phyloP scores from a whole-genome alignment of 1,139 yeast genomes.

The Citeromyces hawaiiensis region DNA sequence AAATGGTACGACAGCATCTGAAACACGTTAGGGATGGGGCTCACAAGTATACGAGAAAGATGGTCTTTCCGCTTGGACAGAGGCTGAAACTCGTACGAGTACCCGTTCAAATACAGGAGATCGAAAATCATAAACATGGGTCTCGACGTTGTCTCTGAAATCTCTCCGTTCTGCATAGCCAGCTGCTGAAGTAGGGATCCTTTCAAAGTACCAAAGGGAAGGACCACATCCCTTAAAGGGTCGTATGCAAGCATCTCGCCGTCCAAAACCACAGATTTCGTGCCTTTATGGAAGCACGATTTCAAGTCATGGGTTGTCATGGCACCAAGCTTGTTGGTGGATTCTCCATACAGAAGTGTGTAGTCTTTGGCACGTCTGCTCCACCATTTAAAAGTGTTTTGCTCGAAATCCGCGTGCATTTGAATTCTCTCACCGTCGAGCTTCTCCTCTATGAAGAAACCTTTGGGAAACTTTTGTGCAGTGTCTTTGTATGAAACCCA shows the following conservation, averaged over 20 bases:
- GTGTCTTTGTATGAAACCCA: slow-evolving; percentile 32
- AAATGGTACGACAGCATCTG: slow-evolving; percentile 46
- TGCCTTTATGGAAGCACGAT: slow-evolving; percentile 11
- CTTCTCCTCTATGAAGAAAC: slow-evolving; percentile 76
- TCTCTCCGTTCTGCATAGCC: slow-evolving; percentile 21
- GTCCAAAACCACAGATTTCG: slow-evolving; percentile 35
- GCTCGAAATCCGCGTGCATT: slow-evolving; percentile 38
- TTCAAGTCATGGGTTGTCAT: slow-evolving; percentile 27
- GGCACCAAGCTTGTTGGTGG: slow-evolving; percentile 32
- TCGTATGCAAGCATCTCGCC: slow-evolving; percentile 95
- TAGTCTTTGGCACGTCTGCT: slow-evolving; percentile 67
- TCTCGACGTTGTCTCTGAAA: slow-evolving; percentile 11
- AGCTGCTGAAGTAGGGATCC: slow-evolving; percentile 49
- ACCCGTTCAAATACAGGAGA: slow-evolving; percentile 53
- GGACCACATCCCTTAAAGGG: slow-evolving; percentile 35
- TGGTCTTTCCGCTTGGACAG: slow-evolving; percentile 42
- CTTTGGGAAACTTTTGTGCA: slow-evolving; percentile 27
- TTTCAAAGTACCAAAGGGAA: slow-evolving; percentile 75
- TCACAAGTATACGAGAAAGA: slow-evolving; percentile 28
- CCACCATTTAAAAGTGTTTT: slow-evolving; percentile 35
- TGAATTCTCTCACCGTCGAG: slow-evolving; percentile 89
- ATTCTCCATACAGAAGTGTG: slow-evolving; percentile 61
- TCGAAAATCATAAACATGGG: slow-evolving; percentile 50
- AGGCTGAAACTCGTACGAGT: slow-evolving; percentile 38
- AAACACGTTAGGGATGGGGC: slow-evolving; percentile 34